Base-by-base conservation (phyloP, 164 flowering plant genomes). In the Dillenia suffruticosa region DNA sequence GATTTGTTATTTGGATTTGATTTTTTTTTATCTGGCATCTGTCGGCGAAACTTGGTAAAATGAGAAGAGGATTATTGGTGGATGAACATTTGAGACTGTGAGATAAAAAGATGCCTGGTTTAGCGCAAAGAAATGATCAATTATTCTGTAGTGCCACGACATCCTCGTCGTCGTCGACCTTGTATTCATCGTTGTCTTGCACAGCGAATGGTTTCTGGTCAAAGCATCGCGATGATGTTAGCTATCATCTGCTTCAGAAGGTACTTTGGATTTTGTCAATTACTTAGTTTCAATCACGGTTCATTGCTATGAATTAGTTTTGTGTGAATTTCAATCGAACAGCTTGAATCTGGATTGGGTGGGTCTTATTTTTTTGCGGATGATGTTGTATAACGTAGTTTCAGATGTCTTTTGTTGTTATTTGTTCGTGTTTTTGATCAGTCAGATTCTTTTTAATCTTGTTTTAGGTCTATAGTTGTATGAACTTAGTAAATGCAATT, bases 221-320 rank as follows among this genome's bases (percentile, higher is more conserved):
- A 10, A 86, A 83, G 70, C 84, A 84, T 51, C 74, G 81, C n/a
- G 88, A 80, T 51, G 88, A 81, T 64, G 73, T 94, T 63, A 74
- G 85, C 79, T 82, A 72, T 70, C 83, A 85, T 79, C 96, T 85
- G 81, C 93, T 94, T 63, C 92, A 89, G 77, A 91, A 94, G 96
- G 99, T 94, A 72, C 15, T 64, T 10, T 52, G 22, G 12, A 56
- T 56, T 56, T 10, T 46, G 26, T 63, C 43, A 5, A 44, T 44
- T 51, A 46, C 49, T 60, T 12, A 13, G 2, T 47, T 54, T 54
- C 12, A 13, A 10, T 3, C 44, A 44, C 4, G 10, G n/a, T 44
- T 14, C 45, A 44, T 19, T 15, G 17, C 9, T 44, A 24, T 17
- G 22, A 56, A 51, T 56, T 48, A 48, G 49, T 58, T 66, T 54